phyloP scores from a whole-genome alignment of 108 stramenopile genomes.

The Cyclostephanos tholiformis region DNA sequence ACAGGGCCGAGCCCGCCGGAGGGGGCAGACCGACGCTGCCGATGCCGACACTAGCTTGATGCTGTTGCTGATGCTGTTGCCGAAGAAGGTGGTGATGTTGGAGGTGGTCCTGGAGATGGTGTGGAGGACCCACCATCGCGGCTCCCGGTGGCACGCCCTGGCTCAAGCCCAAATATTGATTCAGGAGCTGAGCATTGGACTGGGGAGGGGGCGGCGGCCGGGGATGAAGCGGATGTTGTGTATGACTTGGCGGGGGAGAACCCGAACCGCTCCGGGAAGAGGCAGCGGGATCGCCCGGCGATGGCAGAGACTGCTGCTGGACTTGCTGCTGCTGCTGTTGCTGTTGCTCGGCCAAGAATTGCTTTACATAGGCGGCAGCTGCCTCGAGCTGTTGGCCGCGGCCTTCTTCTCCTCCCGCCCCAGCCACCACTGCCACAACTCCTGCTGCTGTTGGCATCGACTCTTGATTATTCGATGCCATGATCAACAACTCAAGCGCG shows the following conservation, averaged over 20 bases:
- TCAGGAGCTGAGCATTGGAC: constrained; percentile 3
- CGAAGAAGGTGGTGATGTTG: not conserved
- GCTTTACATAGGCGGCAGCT: constrained; percentile 15
- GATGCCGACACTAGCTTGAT: not conserved
- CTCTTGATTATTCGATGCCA: not conserved
- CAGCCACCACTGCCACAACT: not conserved
- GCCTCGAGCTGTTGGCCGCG: constrained; percentile 18
- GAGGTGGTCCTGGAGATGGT: not conserved
- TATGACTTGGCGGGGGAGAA: not conserved
- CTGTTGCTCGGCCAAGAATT: constrained; percentile 26
- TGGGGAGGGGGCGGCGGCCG: not conserved
- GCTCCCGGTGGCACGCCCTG: not conserved
- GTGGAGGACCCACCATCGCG: not conserved
- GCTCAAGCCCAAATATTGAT: constrained; percentile 6
- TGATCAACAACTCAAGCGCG: not conserved
- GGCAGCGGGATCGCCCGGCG: not conserved
- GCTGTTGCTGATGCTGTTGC: not conserved
- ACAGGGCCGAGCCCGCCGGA: not conserved
- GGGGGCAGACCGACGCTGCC: not conserved
- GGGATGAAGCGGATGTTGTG: not conserved
- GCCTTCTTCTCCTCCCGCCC: not conserved
- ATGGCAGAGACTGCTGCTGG: not conserved
- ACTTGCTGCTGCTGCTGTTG: constrained; percentile 13
- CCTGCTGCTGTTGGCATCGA: not conserved
- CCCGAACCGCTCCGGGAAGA: not conserved